Conservation (phyloP, 208 protist genomes). For the Herpetomonas tarakana region DNA sequence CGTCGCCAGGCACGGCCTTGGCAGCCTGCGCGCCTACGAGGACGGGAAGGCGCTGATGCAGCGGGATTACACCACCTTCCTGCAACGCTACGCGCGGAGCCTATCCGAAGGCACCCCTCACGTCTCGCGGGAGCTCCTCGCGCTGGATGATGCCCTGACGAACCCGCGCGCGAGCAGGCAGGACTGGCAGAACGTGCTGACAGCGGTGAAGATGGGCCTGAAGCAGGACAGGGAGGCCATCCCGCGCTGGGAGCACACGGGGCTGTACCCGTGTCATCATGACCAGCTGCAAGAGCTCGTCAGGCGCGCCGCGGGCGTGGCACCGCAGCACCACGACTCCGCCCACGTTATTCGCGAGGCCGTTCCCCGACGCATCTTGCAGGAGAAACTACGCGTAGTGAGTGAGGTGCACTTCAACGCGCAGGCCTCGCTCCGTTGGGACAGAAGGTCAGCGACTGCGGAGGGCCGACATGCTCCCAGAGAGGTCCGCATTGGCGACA, state of each 20-base stretch:
- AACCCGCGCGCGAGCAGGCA: slow-evolving; percentile 15
- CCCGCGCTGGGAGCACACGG: slow-evolving; percentile 34
- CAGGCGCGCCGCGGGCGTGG: slow-evolving; percentile 37
- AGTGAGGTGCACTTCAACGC: slow-evolving; percentile 85
- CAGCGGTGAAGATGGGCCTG: slow-evolving; percentile 37
- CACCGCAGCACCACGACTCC: slow-evolving; percentile 55
- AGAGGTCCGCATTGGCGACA: no score
- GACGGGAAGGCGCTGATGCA: slow-evolving; percentile 57
- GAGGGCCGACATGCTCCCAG: no score
- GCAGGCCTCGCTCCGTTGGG: slow-evolving; percentile 63
- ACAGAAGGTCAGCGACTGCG: no score
- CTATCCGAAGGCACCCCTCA: slow-evolving; percentile 63
- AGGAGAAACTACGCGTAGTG: slow-evolving; percentile 65
- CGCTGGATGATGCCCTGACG: slow-evolving; percentile 46
- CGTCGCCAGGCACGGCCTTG: slow-evolving; percentile 66
- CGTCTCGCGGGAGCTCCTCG: slow-evolving; percentile 50
- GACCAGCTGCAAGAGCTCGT: slow-evolving; percentile 73
- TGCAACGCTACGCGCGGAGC: slow-evolving; percentile 41
- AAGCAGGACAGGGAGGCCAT: slow-evolving; percentile 39
- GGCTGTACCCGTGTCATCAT: slow-evolving; percentile 77
- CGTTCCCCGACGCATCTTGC: slow-evolving; percentile 49
- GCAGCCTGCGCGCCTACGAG: slow-evolving; percentile 50
- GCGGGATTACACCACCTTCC: slow-evolving; percentile 57
- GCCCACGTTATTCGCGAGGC: slow-evolving; percentile 71
- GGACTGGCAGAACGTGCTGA: slow-evolving; percentile 40